Base-by-base conservation (phyloP, 371 early-diverging fungal species). In the Zopfochytrium polystomum region DNA sequence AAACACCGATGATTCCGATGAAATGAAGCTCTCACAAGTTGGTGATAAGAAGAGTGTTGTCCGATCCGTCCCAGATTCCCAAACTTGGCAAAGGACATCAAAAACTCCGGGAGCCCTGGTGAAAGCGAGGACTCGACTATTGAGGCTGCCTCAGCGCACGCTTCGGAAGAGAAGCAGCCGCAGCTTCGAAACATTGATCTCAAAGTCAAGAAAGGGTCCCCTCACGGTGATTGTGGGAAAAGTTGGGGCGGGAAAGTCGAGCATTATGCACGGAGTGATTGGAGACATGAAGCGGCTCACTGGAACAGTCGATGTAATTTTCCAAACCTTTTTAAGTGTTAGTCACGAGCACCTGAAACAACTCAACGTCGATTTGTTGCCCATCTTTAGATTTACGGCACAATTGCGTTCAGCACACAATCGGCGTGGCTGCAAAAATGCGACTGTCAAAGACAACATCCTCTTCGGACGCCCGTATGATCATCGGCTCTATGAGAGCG, bases 321-420 rank as follows among this genome's bases (percentile, higher is more conserved):
- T 43, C 43, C 15, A 43, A 43, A 42, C 15, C 15, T 11, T 38
- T 38, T 38, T 38, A 11, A 18, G 18, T 7, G 7, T n/a, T 13
- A 23, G 47, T 5, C 26, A 5, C 6, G 6, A 23, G 26, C 32
- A 3, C n/a, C 32, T 13, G 11, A 20, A 11, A 18, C 3, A 3
- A n/a, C n/a, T n/a, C n/a, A n/a, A n/a, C n/a, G n/a, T n/a, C n/a
- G n/a, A n/a, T n/a, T n/a, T n/a, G n/a, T n/a, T n/a, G n/a, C n/a
- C 13, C 32, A 0, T 80, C 56, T 1, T 1, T 13, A 31, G 54
- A 6, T 18, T 11, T 53, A n/a, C 25, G 35, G 49, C 18, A 20
- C 22, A 22, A 30, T 58, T 30, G 46, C 91, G 3, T 92, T 89
- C 73, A 53, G 55, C 15, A 56, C 62, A 13, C 67, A 66, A 52